Conservation (phyloP, 2,329 filamentous ascomycete genomes). For the Calonectria honghensis region DNA sequence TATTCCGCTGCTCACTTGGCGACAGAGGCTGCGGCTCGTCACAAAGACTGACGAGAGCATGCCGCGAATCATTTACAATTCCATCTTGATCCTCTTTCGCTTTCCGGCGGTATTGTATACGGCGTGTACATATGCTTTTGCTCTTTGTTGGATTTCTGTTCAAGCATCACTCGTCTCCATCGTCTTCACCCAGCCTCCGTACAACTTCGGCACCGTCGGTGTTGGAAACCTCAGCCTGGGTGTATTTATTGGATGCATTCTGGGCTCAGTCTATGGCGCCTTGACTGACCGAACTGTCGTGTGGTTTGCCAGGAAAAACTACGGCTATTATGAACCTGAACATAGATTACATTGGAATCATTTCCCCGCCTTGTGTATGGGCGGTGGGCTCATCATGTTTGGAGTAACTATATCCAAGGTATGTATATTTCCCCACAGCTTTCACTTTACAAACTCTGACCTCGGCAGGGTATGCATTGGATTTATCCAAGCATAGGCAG, state of each 20-base stretch:
- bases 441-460: neutral
- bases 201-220: constrained; percentile 50
- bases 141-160: constrained; percentile 60
- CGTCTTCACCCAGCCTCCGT: constrained; percentile 57
- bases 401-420: constrained; percentile 59
- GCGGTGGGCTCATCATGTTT: constrained; percentile 61
- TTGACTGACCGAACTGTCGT: constrained; percentile 61
- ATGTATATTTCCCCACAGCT: constrained; percentile 27
- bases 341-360: constrained; percentile 60
- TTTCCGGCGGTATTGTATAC: constrained; percentile 63
- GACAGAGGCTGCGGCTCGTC: constrained; percentile 37
- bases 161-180: constrained; percentile 57
- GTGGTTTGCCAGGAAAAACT: constrained; percentile 59
- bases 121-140: constrained; percentile 60
- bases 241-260: constrained; percentile 59
- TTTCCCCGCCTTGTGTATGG: constrained; percentile 56
- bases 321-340: constrained; percentile 65
- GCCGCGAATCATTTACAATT: constrained; percentile 23
- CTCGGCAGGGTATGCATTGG: constrained; percentile 62
- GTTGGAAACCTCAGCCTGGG: constrained; percentile 52
- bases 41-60: constrained; percentile 46
- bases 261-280: constrained; percentile 60
- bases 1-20: constrained; percentile 37
- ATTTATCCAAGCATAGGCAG: constrained; percentile 60
- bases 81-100: constrained; percentile 28